These are phyloP conservation scores for Pseudocercospora musae DNA, from an alignment of 2,329 filamentous ascomycete species.

Conservation along the genomic window DNA sequence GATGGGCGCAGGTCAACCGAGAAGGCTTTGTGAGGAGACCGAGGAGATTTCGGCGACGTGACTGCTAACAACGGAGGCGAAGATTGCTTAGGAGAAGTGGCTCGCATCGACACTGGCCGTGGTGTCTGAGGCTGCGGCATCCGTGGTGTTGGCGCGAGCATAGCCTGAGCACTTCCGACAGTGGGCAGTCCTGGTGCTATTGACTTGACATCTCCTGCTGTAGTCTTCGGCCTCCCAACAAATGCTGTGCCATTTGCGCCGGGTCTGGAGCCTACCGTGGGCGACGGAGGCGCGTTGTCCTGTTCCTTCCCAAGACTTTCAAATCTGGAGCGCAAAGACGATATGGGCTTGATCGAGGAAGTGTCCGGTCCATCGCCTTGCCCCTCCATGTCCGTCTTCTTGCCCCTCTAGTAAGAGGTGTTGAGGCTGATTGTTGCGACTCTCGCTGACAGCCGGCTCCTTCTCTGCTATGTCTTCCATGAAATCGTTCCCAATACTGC, in stretches of 20 bases:
- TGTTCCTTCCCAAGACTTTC: conserved; percentile 61
- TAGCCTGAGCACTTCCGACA: not conserved
- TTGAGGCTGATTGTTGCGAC: not conserved
- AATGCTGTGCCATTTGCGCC: not conserved
- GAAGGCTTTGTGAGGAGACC: conserved; percentile 53
- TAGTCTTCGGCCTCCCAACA: conserved; percentile 2
- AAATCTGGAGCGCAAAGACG: conserved; percentile 75
- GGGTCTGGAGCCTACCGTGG: conserved; percentile 1
- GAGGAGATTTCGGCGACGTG: conserved; percentile 55
- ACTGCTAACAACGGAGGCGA: conserved; percentile 65
- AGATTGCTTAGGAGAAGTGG: conserved; percentile 44
- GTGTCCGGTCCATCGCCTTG: conserved; percentile 64
- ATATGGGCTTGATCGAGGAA: conserved; percentile 78
- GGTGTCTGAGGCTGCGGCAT: conserved; percentile 36
- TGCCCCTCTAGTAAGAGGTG: not conserved
- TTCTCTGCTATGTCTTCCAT: conserved; percentile 6
- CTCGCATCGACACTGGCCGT: conserved; percentile 50
- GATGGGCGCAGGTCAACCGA: conserved; percentile 20
- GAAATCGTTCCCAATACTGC: not conserved
- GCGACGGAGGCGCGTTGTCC: conserved; percentile 20
- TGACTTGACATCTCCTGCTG: conserved; percentile 8
- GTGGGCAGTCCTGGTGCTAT: conserved; percentile 10
- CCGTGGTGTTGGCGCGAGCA: conserved; percentile 9
- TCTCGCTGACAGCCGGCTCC: conserved; percentile 3
- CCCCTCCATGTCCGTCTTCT: conserved; percentile 22